Percentiles rank a stretch among this genome's conserved stretches.
These are phyloP conservation scores for Niveomyces coronatus DNA, from an alignment of 2,329 filamentous ascomycete genomes.

Conservation along the genomic window DNA sequence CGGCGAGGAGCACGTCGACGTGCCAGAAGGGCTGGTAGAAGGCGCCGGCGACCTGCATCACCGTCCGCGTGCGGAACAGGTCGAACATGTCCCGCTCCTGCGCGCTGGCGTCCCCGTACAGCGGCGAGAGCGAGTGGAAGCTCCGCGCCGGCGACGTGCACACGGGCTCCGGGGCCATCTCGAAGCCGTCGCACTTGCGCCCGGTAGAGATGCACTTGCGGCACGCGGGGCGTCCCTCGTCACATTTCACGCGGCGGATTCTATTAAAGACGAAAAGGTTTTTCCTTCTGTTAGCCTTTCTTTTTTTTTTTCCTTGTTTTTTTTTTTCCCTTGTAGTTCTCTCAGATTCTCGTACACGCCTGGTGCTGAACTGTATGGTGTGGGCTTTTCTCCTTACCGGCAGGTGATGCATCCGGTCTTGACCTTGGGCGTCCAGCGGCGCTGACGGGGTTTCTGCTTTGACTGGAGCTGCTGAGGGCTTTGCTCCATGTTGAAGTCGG, in stretches of 20 bases:
- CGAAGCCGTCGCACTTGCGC: constrained; percentile 14
- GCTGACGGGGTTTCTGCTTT: constrained; percentile 4
- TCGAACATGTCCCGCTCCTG: constrained; percentile 6
- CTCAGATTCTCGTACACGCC: too few species aligned
- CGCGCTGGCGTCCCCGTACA: not conserved
- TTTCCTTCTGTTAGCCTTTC: too few species aligned
- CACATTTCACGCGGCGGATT: constrained; percentile 19
- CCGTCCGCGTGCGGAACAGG: constrained; percentile 8
- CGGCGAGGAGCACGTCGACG: constrained; percentile 6
- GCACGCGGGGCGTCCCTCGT: constrained; percentile 18
- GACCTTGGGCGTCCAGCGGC: constrained; percentile 12
- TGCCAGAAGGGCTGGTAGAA: constrained; percentile 9
- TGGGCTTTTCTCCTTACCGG: constrained; percentile 11
- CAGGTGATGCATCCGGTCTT: constrained; percentile 15
- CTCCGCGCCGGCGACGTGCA: not conserved
- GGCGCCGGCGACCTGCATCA: constrained; percentile 6
- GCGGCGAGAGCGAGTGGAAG: constrained; percentile 1
- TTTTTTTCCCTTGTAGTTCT: too few species aligned
- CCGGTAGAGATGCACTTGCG: constrained; percentile 15
- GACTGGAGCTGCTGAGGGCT: too few species aligned
- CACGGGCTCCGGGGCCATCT: constrained; percentile 2
- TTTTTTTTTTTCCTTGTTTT: too few species aligned
- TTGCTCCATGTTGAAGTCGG: too few species aligned
- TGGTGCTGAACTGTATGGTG: not conserved
- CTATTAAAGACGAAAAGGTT: too few species aligned